A percentile compares a stretch with the other conserved stretches of the same genome.
These are phyloP conservation scores for Thielaviopsis populi DNA, from an alignment of 2,329 filamentous ascomycete genomes.

Conservation along the genomic window DNA sequence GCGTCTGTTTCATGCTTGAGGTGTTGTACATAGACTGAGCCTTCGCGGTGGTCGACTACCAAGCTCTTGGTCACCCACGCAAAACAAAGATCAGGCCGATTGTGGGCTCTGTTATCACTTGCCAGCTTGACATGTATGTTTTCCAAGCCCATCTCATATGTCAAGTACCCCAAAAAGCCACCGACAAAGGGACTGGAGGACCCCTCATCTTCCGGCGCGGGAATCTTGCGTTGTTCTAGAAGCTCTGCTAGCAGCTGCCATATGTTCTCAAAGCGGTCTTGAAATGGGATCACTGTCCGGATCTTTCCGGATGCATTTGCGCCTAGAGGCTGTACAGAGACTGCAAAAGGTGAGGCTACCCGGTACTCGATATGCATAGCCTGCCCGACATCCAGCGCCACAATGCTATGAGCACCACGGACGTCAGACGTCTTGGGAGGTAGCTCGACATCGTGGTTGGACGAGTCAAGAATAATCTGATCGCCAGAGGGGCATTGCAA, in stretches of 20 bases:
- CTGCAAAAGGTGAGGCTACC: constrained; percentile 30
- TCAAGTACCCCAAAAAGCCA: constrained; percentile 70
- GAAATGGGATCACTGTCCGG: constrained; percentile 22
- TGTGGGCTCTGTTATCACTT: constrained; percentile 23
- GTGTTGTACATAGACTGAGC: constrained; percentile 51
- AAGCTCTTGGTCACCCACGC: constrained; percentile 64
- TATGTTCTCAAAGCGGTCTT: constrained; percentile 23
- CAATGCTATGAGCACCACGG: constrained; percentile 54
- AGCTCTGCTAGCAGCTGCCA: constrained; percentile 39
- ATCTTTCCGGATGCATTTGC: not conserved
- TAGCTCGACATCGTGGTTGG: constrained; percentile 28
- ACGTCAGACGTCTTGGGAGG: constrained; percentile 30
- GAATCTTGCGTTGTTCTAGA: constrained; percentile 23
- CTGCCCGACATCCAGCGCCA: constrained; percentile 48
- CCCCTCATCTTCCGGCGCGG: constrained; percentile 17
- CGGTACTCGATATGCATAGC: constrained; percentile 44
- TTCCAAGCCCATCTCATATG: constrained; percentile 66
- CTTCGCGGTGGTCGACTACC: constrained; percentile 55
- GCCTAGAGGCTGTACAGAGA: constrained; percentile 2
- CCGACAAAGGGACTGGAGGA: constrained; percentile 49
- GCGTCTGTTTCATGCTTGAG: constrained; percentile 27
- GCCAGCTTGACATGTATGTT: constrained; percentile 35
- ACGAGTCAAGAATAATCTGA: constrained; percentile 44
- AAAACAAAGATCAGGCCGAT: constrained; percentile 56
- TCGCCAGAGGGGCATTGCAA: constrained; percentile 28